phyloP scores from a whole-genome alignment of 2,329 filamentous ascomycete species.

The Nectriaceae sp. region DNA sequence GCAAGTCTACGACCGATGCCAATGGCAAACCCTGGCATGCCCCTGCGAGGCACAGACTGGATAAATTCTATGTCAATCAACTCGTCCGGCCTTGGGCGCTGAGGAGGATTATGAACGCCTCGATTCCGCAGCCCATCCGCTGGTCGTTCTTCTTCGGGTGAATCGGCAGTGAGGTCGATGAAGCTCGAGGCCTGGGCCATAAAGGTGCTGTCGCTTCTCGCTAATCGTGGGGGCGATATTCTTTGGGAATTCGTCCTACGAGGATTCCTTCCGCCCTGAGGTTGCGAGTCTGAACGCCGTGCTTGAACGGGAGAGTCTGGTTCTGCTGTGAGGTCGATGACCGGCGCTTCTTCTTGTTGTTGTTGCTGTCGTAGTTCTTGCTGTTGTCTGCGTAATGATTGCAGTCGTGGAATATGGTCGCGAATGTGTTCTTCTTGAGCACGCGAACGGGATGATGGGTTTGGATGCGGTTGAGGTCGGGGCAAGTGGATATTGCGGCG shows the following conservation, averaged over 20 bases:
- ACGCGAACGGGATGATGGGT: too few relatives aligned
- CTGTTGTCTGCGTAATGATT: background rate
- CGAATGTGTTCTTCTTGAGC: too few relatives aligned
- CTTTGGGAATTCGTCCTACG: conserved; percentile 44
- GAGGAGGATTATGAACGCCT: conserved; percentile 19
- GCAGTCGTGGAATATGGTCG: background rate
- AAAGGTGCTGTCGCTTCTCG: conserved; percentile 48
- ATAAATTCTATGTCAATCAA: conserved; percentile 29
- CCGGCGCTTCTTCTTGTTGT: conserved; percentile 22
- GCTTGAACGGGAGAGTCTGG: conserved; percentile 48
- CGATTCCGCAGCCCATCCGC: background rate
- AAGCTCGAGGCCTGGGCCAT: conserved; percentile 36
- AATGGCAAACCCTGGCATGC: conserved; percentile 18
- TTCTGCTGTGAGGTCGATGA: conserved; percentile 55
- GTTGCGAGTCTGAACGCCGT: conserved; percentile 26
- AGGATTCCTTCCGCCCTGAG: conserved; percentile 34
- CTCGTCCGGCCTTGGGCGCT: conserved; percentile 22
- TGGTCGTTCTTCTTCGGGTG: conserved; percentile 35
- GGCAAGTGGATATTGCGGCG: conserved; percentile 4
- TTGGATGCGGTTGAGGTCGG: too few relatives aligned
- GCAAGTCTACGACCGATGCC: conserved; percentile 28
- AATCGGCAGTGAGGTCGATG: conserved; percentile 56
- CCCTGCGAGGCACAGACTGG: conserved; percentile 15
- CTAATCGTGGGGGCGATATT: conserved; percentile 43
- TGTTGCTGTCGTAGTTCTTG: conserved; percentile 10